Evolutionary conservation across 306 rosid genomes (phyloP).

Genomic region (Cicer arietinum): DNA sequence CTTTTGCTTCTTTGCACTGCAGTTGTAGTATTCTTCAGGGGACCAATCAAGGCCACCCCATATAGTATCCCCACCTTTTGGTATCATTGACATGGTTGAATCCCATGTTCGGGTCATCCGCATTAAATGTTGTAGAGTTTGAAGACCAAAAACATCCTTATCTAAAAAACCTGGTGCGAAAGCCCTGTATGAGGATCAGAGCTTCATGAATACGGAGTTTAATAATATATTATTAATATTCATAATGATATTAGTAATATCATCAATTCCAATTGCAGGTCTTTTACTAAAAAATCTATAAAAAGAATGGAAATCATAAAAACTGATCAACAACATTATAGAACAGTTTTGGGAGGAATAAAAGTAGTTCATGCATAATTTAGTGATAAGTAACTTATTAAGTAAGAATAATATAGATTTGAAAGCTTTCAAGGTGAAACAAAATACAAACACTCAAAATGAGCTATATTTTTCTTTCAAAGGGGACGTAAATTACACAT

Average conservation of each 20-base stretch:
- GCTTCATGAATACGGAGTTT: constrained; percentile 38
- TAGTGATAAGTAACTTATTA: not conserved
- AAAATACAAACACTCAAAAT: constrained; percentile 6
- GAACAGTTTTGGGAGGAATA: not conserved
- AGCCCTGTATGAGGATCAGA: constrained; percentile 61
- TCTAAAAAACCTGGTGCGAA: constrained; percentile 80
- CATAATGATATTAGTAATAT: constrained; percentile 1
- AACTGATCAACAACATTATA: constrained; percentile 5
- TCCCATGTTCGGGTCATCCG: constrained; percentile 94
- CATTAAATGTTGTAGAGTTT: constrained; percentile 74
- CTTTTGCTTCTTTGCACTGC: constrained; percentile 64
- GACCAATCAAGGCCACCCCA: constrained; percentile 94
- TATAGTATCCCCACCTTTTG: constrained; percentile 83
- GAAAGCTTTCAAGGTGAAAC: constrained; percentile 22
- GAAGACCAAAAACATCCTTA: constrained; percentile 82
- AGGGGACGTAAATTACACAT: constrained; percentile 9
- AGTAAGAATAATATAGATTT: constrained; percentile 22
- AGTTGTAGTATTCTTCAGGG: constrained; percentile 65
- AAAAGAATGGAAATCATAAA: constrained; percentile 1
- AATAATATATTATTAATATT: constrained; percentile 13
- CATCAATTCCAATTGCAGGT: constrained; percentile 3
- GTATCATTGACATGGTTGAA: constrained; percentile 91
- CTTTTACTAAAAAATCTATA: not conserved
- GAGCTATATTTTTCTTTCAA: constrained; percentile 24
- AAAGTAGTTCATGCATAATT: constrained; percentile 14